Percentiles rank a stretch among this genome's conserved stretches.
These are phyloP conservation scores for Exophiala sp. DNA, from an alignment of 2,329 filamentous ascomycete species.

Conservation along the genomic window DNA sequence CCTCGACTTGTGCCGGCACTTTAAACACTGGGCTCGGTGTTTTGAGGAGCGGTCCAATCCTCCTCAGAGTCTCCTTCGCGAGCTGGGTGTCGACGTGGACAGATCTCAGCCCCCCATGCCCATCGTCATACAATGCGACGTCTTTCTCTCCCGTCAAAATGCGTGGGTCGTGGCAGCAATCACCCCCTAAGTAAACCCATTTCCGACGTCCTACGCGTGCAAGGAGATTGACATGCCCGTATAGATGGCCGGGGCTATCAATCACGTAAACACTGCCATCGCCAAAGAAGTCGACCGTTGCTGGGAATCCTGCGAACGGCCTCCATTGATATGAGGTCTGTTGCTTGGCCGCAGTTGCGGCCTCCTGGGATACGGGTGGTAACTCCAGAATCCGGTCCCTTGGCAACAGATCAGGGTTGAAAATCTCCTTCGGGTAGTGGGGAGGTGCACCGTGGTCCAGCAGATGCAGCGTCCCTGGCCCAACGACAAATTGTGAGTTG, in stretches of 20 bases:
- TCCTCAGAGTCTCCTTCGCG: constrained; percentile 41
- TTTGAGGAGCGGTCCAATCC: constrained; percentile 31
- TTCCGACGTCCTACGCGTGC: constrained; percentile 30
- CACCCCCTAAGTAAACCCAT: constrained; percentile 32
- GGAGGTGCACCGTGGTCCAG: constrained; percentile 35
- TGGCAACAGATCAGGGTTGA: constrained; percentile 33
- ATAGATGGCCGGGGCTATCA: constrained; percentile 32
- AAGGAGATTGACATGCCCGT: constrained; percentile 33
- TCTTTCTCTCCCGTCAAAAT: constrained; percentile 39
- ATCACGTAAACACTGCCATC: constrained; percentile 37
- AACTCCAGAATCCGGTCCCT: constrained; percentile 36
- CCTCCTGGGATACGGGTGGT: constrained; percentile 32
- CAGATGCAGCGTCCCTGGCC: constrained; percentile 41
- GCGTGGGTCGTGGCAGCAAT: constrained; percentile 33
- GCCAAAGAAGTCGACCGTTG: constrained; percentile 40
- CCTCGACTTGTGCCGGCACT: constrained; percentile 20
- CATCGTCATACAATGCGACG: constrained; percentile 48
- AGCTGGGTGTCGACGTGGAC: constrained; percentile 47
- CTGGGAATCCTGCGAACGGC: constrained; percentile 41
- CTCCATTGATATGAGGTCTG: constrained; percentile 37
- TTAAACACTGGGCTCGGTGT: constrained; percentile 15
- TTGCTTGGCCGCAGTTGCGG: constrained; percentile 22
- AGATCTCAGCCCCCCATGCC: constrained; percentile 41
- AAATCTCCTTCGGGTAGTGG: constrained; percentile 28
- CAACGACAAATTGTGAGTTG: constrained; percentile 47